A percentile compares a stretch with the other conserved stretches of the same genome.
Conservation (phyloP, 805 yeast genomes). For the Cephaloascus fragrans region DNA sequence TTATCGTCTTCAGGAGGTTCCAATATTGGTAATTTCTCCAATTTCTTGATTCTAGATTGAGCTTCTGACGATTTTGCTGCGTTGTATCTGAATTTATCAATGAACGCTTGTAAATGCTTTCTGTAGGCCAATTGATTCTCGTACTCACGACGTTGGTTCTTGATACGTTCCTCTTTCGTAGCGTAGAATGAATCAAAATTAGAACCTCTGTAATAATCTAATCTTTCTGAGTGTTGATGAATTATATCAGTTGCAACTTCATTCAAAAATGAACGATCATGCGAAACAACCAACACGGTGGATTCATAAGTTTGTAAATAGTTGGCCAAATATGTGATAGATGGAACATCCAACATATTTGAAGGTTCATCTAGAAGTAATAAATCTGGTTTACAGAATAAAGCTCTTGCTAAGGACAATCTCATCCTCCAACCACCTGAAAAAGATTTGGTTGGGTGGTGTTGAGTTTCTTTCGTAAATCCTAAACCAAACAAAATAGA, state of each 20-base stretch:
- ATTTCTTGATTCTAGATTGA: constrained; percentile 92
- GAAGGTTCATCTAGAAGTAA: constrained; percentile 96
- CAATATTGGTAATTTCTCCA: constrained; percentile 86
- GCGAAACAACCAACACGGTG: constrained; percentile 92
- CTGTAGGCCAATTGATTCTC: constrained; percentile 96
- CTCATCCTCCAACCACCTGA: constrained; percentile 99
- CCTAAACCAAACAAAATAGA: constrained; percentile 89
- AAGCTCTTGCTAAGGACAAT: constrained; percentile 92
- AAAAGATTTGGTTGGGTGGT: constrained; percentile 75
- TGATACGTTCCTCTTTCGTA: constrained; percentile 91
- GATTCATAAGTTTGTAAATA: constrained; percentile 86
- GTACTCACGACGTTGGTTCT: constrained; percentile 88
- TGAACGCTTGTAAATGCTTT: constrained; percentile 86
- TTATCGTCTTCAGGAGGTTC: constrained; percentile 95
- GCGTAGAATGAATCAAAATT: constrained; percentile 89
- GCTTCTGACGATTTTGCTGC: constrained; percentile 98
- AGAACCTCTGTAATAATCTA: constrained; percentile 91
- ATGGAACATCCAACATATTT: constrained; percentile 99
- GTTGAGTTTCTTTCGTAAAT: constrained; percentile 81
- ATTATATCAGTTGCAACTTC: constrained; percentile 98
- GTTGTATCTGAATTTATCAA: constrained; percentile 93
- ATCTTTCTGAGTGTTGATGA: constrained; percentile 93
- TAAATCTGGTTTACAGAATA: constrained; percentile 94
- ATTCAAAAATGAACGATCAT: constrained; percentile 92
- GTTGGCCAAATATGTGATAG: constrained; percentile 86